A percentile compares a stretch with the other conserved stretches of the same genome.
Conservation (phyloP, 73 alveolate species). For the Paramecium bursaria region DNA sequence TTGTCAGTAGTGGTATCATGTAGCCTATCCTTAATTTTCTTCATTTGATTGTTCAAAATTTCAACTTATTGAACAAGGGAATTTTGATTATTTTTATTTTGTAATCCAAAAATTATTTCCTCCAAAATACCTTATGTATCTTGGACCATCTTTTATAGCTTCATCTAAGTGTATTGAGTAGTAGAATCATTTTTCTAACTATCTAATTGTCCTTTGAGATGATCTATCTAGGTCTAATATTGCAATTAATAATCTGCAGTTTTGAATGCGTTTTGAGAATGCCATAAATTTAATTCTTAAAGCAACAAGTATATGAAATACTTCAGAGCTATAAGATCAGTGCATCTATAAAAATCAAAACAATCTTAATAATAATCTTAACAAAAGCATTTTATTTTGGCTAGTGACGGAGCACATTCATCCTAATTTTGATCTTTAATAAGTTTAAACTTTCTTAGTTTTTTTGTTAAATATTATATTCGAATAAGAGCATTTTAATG, state of each 20-base stretch:
- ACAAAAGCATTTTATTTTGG: slow-evolving; percentile 47
- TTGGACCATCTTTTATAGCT: slow-evolving; percentile 30
- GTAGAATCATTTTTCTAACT: slow-evolving; percentile 9
- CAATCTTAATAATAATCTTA: slow-evolving; percentile 33
- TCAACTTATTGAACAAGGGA: neutral
- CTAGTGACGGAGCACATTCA: slow-evolving; percentile 61
- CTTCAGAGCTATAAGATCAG: slow-evolving; percentile 35
- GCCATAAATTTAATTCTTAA: slow-evolving; percentile 4
- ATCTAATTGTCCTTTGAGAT: slow-evolving; percentile 5
- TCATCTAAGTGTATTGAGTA: neutral
- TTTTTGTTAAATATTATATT: slow-evolving; percentile 9
- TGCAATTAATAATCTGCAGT: slow-evolving; percentile 2
- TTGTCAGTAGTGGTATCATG: no score
- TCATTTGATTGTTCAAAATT: neutral
- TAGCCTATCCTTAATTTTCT: slow-evolving; percentile 5
- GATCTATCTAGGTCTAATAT: neutral
- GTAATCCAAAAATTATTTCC: neutral
- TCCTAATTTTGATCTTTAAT: slow-evolving; percentile 46
- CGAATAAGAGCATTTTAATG: neutral
- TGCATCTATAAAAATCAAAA: slow-evolving; percentile 55
- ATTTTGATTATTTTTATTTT: slow-evolving; percentile 25
- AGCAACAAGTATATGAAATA: slow-evolving; percentile 29
- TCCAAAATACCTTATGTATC: slow-evolving; percentile 9
- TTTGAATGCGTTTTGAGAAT: neutral
- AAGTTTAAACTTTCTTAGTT: slow-evolving; percentile 25